phyloP scores from a whole-genome alignment of 1,284 basidiomycete genomes.

The Naganishia liquefaciens region DNA sequence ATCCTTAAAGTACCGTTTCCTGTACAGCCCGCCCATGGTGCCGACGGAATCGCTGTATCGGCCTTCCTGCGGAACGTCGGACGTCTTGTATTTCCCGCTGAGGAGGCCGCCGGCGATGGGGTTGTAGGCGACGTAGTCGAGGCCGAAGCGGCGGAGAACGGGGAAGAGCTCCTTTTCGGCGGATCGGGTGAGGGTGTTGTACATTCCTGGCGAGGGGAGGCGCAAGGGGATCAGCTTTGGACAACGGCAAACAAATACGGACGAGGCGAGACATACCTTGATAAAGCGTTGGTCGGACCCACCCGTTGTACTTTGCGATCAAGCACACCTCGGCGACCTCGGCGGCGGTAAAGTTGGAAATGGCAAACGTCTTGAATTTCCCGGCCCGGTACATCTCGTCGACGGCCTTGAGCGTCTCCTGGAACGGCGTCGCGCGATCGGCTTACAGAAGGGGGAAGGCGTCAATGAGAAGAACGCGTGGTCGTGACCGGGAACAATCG shows the following conservation, averaged over 20 bases:
- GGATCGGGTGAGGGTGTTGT: constrained; percentile 49
- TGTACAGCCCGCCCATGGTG: constrained; percentile 18
- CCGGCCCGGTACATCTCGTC: constrained; percentile 61
- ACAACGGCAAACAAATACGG: neutral
- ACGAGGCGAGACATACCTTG: constrained; percentile 58
- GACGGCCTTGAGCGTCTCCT: constrained; percentile 58
- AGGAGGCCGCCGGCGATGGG: constrained; percentile 61
- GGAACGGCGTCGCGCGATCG: constrained; percentile 58
- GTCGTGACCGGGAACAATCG: neutral
- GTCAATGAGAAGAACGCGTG: neutral
- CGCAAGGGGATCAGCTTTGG: neutral
- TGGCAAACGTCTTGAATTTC: constrained; percentile 58
- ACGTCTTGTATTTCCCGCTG: constrained; percentile 56
- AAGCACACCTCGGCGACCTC: constrained; percentile 49
- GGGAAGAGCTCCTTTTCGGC: constrained; percentile 66
- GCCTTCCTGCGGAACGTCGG: constrained; percentile 38
- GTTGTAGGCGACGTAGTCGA: constrained; percentile 61
- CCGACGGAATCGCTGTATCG: constrained; percentile 38
- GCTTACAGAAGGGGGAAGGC: constrained; percentile 48
- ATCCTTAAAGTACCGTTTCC: constrained; percentile 53
- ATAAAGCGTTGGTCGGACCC: constrained; percentile 62
- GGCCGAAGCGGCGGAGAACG: constrained; percentile 60
- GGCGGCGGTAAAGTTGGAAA: constrained; percentile 58
- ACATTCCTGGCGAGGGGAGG: constrained; percentile 31
- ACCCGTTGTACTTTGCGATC: constrained; percentile 33